Percentiles rank a stretch among this genome's conserved stretches.
These are phyloP conservation scores for Plasmodium fragile DNA, from an alignment of 169 alveolate species.

Conservation along the genomic window DNA sequence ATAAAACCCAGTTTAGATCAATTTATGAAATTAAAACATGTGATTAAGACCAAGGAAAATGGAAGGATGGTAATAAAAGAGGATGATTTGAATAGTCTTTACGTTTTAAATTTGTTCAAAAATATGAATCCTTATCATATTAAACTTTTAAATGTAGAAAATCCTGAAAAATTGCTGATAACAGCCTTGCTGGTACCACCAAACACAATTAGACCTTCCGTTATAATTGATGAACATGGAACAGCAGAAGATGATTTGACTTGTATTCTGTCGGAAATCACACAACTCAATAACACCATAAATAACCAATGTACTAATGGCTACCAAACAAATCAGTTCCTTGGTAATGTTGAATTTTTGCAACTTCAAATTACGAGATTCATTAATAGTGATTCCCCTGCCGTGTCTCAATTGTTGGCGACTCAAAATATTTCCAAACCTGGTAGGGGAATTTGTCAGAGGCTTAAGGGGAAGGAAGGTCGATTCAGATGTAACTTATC, in stretches of 20 bases:
- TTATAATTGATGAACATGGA: conserved; percentile 92
- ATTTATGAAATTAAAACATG: conserved; percentile 91
- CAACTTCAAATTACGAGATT: conserved; percentile 92
- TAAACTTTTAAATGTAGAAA: conserved; percentile 91
- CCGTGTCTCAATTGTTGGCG: conserved; percentile 89
- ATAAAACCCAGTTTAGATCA: conserved; percentile 90
- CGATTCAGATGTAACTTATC: conserved; percentile 98
- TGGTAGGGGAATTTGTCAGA: conserved; percentile 88
- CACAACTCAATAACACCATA: conserved; percentile 87
- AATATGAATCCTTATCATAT: conserved; percentile 94
- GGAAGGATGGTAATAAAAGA: conserved; percentile 84
- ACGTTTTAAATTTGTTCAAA: conserved; percentile 90
- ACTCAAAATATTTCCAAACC: conserved; percentile 86
- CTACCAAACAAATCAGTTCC: conserved; percentile 88
- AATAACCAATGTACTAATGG: conserved; percentile 90
- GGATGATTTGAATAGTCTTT: conserved; percentile 94
- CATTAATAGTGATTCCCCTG: conserved; percentile 95
- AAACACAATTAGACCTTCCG: conserved; percentile 96
- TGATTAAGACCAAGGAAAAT: conserved; percentile 83
- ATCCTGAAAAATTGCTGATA: conserved; percentile 94
- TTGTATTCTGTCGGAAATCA: conserved; percentile 92
- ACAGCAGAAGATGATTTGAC: conserved; percentile 97
- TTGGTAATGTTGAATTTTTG: conserved; percentile 91
- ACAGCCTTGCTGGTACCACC: conserved; percentile 97
- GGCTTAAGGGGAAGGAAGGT: conserved; percentile 95